phyloP scores from a whole-genome alignment of 2,329 filamentous ascomycete genomes.

The Ascosphaera apis region DNA sequence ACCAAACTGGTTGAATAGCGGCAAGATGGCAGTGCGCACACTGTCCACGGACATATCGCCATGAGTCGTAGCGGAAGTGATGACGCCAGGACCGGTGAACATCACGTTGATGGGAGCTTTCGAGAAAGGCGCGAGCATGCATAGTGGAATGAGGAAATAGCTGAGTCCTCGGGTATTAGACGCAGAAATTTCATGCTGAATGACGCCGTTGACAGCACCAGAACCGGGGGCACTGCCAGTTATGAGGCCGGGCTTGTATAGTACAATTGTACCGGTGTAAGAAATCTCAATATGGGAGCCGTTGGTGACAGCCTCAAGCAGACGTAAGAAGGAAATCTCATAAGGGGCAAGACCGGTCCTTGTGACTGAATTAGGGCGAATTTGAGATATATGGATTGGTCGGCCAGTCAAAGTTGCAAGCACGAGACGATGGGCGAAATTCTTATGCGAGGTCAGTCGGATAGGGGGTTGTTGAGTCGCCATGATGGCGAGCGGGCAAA shows the following conservation, averaged over 20 bases:
- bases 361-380: constrained; percentile 66
- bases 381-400: constrained; percentile 77
- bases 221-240: constrained; percentile 59
- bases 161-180: constrained; percentile 61
- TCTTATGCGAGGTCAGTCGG: constrained; percentile 63
- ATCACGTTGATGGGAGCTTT: constrained; percentile 79
- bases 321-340: constrained; percentile 85
- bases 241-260: constrained; percentile 80
- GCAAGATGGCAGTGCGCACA: constrained; percentile 77
- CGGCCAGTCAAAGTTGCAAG: constrained; percentile 79
- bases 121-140: constrained; percentile 75
- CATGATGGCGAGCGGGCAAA: too few relatives aligned
- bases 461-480: constrained; percentile 28
- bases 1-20: constrained; percentile 73
- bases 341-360: constrained; percentile 74
- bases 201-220: constrained; percentile 49
- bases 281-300: constrained; percentile 88
- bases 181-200: constrained; percentile 58
- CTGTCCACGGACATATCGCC: constrained; percentile 85
- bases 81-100: constrained; percentile 76
- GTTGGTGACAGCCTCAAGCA: constrained; percentile 88
- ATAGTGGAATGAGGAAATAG: constrained; percentile 79
- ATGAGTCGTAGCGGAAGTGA: constrained; percentile 60
- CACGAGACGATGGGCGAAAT: constrained; percentile 62
- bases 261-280: constrained; percentile 79